These are phyloP conservation scores for Populus tomentosa DNA, from an alignment of 441 rosid genomes.

Conservation along the genomic window DNA sequence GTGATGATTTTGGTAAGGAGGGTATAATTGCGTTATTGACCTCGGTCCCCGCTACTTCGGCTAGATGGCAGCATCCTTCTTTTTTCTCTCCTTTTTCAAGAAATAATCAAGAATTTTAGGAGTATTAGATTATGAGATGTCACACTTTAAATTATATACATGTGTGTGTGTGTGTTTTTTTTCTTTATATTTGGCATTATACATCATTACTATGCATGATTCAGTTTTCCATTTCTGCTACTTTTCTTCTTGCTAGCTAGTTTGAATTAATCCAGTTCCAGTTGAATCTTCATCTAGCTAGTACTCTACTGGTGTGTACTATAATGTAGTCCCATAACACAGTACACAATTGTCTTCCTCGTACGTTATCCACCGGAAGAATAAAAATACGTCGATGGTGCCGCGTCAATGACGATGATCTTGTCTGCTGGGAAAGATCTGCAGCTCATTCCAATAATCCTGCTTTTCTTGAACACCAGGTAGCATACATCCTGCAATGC, in stretches of 20 bases:
- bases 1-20: conserved; percentile 1
- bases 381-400: conserved; percentile 28
- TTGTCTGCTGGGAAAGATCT: conserved; percentile 18
- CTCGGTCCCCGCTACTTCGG: conserved; percentile 3
- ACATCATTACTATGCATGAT: conserved; percentile 2
- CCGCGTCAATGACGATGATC: conserved; percentile 13
- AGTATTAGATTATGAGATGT: neutral
- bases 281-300: neutral
- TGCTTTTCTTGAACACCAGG: neutral
- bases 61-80: conserved; percentile 10
- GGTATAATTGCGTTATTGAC: conserved; percentile 8
- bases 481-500: neutral
- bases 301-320: neutral
- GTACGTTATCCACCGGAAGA: conserved; percentile 25
- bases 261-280: neutral
- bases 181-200: neutral
- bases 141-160: conserved; percentile 5
- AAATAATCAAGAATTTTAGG: conserved; percentile 19
- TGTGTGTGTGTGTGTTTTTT: neutral
- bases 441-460: conserved; percentile 16
- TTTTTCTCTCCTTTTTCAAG: neutral
- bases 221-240: neutral
- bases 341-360: conserved; percentile 19
- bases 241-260: neutral
- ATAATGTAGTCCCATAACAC: neutral